Evolutionary conservation across 1,284 basidiomycete genomes (phyloP).

Genomic region (Singerocomus inundabilis): DNA sequence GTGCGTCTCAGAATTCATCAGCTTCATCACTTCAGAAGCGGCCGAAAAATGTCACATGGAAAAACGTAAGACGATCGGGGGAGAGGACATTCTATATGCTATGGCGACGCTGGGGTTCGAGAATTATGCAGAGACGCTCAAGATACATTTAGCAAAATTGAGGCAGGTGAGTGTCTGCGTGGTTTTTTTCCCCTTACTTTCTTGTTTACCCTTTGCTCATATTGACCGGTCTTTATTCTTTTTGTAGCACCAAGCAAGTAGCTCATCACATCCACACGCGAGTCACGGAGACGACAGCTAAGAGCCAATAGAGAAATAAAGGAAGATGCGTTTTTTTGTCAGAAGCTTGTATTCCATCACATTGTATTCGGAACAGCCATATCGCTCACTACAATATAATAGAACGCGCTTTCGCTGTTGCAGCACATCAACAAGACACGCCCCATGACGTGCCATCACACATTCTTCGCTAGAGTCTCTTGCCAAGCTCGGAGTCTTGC

Average conservation of each 20-base stretch:
- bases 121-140: constrained; percentile 88
- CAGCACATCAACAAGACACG: too few relatives aligned
- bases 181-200: not conserved
- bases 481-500: too few relatives aligned
- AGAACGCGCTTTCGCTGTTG: too few relatives aligned
- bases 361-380: constrained; percentile 20
- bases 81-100: constrained; percentile 88
- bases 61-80: constrained; percentile 87
- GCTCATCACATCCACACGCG: constrained; percentile 27
- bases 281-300: constrained; percentile 25
- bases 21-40: constrained; percentile 90
- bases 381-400: constrained; percentile 8
- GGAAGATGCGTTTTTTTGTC: not conserved
- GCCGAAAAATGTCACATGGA: constrained; percentile 86
- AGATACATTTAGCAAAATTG: constrained; percentile 87
- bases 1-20: constrained; percentile 95
- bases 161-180: constrained; percentile 56
- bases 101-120: constrained; percentile 91
- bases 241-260: constrained; percentile 30
- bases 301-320: not conserved
- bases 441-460: too few relatives aligned
- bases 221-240: too few relatives aligned
- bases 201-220: not conserved
- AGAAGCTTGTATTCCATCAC: constrained; percentile 12
- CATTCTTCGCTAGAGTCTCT: too few relatives aligned